Percentiles rank a stretch among this genome's conserved stretches.
These are phyloP conservation scores for Pachysandra terminalis DNA, from an alignment of 164 flowering plant species.

Conservation along the genomic window DNA sequence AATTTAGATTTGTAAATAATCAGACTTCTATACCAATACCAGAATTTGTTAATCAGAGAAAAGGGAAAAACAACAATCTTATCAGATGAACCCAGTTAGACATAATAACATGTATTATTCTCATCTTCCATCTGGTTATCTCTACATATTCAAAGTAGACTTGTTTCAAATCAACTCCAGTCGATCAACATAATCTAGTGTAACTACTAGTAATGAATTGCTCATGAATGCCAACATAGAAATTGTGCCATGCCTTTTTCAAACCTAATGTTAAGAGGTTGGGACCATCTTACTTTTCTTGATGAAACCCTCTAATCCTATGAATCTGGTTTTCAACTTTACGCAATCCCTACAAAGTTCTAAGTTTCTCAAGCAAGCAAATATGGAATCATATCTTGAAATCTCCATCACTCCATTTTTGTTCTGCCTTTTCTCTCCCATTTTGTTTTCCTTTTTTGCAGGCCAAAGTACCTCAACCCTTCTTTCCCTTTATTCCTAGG, in stretches of 20 bases:
- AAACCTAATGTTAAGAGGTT: background rate
- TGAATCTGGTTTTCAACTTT: constrained; percentile 6
- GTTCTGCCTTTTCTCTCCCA: background rate
- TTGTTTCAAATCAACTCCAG: no score
- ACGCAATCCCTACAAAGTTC: constrained; percentile 1
- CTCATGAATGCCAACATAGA: no score
- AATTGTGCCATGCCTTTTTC: background rate
- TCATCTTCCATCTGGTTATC: no score
- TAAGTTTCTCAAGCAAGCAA: constrained; percentile 13
- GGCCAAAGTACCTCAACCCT: background rate
- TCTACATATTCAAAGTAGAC: no score
- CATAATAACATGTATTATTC: no score
- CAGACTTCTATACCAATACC: no score
- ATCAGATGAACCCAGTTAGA: no score
- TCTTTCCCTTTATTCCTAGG: background rate
- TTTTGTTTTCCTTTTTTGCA: background rate
- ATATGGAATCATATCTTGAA: constrained; percentile 10
- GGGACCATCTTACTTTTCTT: background rate
- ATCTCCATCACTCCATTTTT: background rate
- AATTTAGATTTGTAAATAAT: no score
- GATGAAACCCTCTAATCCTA: background rate
- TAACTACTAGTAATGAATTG: no score
- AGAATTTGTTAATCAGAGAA: no score
- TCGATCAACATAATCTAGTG: no score
- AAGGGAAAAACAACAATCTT: no score